Base-by-base conservation (phyloP, 2,329 filamentous ascomycete genomes). In the Alternaria triticimaculans region DNA sequence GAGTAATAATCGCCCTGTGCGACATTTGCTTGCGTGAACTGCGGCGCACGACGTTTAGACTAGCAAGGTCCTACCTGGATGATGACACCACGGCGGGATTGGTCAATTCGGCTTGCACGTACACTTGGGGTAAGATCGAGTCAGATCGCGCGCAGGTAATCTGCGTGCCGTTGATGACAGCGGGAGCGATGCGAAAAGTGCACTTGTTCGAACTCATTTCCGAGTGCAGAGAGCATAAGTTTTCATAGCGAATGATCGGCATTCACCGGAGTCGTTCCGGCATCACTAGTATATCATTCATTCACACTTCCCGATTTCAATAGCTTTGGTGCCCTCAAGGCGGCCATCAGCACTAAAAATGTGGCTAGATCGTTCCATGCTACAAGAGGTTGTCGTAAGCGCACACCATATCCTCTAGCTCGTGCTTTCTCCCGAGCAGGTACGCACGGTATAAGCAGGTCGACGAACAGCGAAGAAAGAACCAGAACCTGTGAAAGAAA, bases 361-460 rank as follows among this genome's bases (percentile, higher is more conserved):
- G 30, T 25, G 49, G 37, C 20, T 53, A 11, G 14, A 20, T 23
- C n/a, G 37, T 21, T 28, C 15, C 21, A 20, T 43, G 33, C 20
- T 41, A 48, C 6, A 26, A 11, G 8, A 45, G 9, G 5, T 61
- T 26, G n/a, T 45, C 33, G 18, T 51, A 55, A 6, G 33, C 25
- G 44, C 33, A 45, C 15, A 23, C 10, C 56, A 26, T 33, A 20
- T 60, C 20, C 10, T 55, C 43, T 12, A 60, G 23, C 44, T 63
- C 44, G 46, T 63, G 50, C 20, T 63, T 53, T 63, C 60, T 55
- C 20, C 64, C 62, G n/a, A 64, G 48, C 21, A 57, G 21, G 21
- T 67, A 72, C 12, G 62, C 62, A 15, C 64, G 58, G 20, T 69
- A 72, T 55, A 72, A 54, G 48, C 67, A 70, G 9, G 64, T 67